These are phyloP conservation scores for Oryza meridionalis DNA, from an alignment of 176 grass and related monocot species.

Conservation along the genomic window DNA sequence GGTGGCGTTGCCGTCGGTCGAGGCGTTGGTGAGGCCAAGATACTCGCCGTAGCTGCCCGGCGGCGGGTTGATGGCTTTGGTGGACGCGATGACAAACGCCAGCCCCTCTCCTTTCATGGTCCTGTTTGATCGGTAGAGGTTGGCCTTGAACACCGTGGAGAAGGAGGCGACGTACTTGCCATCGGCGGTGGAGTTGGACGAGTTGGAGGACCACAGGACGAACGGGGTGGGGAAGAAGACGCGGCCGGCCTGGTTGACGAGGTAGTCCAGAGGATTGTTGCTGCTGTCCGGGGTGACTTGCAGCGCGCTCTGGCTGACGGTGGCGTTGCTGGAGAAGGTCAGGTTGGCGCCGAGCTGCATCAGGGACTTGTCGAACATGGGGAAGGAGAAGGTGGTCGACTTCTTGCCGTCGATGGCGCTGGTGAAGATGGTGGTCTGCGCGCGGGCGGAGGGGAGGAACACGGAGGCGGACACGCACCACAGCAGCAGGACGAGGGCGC, in stretches of 20 bases:
- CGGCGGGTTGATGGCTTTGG: not conserved
- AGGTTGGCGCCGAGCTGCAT: not conserved
- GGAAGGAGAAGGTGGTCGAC: constrained; percentile 47
- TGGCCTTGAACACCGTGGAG: constrained; percentile 66
- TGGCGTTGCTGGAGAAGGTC: constrained; percentile 20
- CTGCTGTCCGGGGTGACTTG: constrained; percentile 66
- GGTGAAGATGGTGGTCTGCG: constrained; percentile 34
- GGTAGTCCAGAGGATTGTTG: not conserved
- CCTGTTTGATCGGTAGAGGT: constrained; percentile 35
- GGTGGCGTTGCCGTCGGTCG: constrained; percentile 44
- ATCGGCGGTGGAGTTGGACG: constrained; percentile 21
- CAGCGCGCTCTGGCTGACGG: constrained; percentile 39
- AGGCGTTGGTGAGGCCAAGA: constrained; percentile 79
- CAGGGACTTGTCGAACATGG: constrained; percentile 20
- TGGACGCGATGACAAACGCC: constrained; percentile 68
- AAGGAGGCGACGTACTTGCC: constrained; percentile 62
- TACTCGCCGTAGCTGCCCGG: constrained; percentile 42
- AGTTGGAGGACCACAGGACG: constrained; percentile 48
- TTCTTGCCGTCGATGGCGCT: constrained; percentile 14
- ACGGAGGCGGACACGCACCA: constrained; percentile 25
- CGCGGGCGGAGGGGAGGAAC: constrained; percentile 6
- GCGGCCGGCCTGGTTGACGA: constrained; percentile 64
- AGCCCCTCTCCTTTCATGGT: constrained; percentile 60
- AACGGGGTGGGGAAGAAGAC: constrained; percentile 45
- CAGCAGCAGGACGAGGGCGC: constrained; percentile 35